Evolutionary conservation across 1,284 basidiomycete species (phyloP), one percentile per base, ranked within the genome.

Genomic region (Sporisorium graminicola): DNA sequence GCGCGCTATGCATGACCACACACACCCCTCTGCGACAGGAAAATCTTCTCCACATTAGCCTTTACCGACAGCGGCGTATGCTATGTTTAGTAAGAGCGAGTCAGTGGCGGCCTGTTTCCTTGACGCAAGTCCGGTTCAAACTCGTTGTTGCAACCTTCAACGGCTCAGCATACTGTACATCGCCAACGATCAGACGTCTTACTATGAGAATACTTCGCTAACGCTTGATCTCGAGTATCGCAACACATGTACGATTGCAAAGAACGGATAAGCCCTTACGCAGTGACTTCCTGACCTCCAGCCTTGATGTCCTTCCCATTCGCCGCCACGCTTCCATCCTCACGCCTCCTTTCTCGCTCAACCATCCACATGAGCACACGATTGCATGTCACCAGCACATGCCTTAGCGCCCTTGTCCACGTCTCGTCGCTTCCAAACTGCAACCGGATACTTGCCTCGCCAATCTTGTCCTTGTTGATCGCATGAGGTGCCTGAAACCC

Each of bases 401-500:
- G 94, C 49, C 94, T 90, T 76, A 98, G 88, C 5, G 95, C 95
- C 68, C 94, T 90, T 14, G 96, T 98, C 96, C 96, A 99, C 0
- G 91, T 90, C 83, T 98, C 96, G 84, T 98, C 96, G 44, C 80
- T 81, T 73, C 92, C 94, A 86, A 95, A 95, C 82, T 95, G 94
- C 12, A 97, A 88, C 85, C 95, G 94, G 74, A 99, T 94, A 2
- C 94, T 95, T 22, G 94, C 92, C 68, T 95, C 95, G 5, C 95
- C 95, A 66, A 99, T 99, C 87, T 92, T 94, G 86, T 99, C 97
- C 87, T 93, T 97, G 56, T 90, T 88, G 67, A 99, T 92, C 94
- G 91, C 89, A 86, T 95, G 93, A 22, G 93, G 94, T 78, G 95
- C 91, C 65, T 94, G 92, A 49, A 95, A 87, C 57, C 87, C 87